Evolutionary conservation across 495 filamentous ascomycete genomes (phyloP).

Genomic region (Delitschia confertaspora): DNA sequence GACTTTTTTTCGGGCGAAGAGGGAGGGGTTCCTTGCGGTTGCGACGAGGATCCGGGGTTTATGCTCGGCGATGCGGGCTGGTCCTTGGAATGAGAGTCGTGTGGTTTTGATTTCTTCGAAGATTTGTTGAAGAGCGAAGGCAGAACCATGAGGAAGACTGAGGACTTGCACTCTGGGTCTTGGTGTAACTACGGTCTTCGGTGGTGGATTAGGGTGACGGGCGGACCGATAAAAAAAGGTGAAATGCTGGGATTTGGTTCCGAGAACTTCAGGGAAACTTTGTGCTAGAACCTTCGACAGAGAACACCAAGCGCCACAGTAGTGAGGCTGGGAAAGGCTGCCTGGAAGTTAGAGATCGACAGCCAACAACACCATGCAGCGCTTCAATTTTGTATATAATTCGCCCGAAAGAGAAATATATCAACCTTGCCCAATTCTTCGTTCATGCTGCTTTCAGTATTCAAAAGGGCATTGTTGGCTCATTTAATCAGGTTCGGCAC

Average conservation of each 20-base stretch:
- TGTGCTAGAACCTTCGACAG: conserved; percentile 17
- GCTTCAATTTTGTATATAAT: too few species aligned
- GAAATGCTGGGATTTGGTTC: not conserved
- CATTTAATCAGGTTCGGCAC: too few species aligned
- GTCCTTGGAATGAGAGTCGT: not conserved
- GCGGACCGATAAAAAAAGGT: conserved; percentile 4
- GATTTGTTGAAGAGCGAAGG: conserved; percentile 25
- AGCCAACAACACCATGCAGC: too few species aligned
- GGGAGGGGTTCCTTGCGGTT: conserved; percentile 21
- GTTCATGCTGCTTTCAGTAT: too few species aligned
- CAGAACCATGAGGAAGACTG: conserved; percentile 17
- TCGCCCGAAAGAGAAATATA: too few species aligned
- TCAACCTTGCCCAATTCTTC: too few species aligned
- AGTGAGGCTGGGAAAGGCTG: too few species aligned
- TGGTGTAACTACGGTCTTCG: conserved; percentile 3
- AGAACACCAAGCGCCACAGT: too few species aligned
- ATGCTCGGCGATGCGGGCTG: conserved; percentile 6
- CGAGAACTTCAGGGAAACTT: too few species aligned
- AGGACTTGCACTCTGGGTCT: not conserved
- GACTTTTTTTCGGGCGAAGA: conserved; percentile 28
- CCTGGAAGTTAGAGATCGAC: too few species aligned
- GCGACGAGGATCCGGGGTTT: conserved; percentile 11
- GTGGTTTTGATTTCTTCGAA: conserved; percentile 20
- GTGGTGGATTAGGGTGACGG: conserved; percentile 7
- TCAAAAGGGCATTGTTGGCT: too few species aligned